Evolutionary conservation across 441 rosid genomes (phyloP), one percentile per base, ranked within the genome.

Genomic region (Viola pubescens): DNA sequence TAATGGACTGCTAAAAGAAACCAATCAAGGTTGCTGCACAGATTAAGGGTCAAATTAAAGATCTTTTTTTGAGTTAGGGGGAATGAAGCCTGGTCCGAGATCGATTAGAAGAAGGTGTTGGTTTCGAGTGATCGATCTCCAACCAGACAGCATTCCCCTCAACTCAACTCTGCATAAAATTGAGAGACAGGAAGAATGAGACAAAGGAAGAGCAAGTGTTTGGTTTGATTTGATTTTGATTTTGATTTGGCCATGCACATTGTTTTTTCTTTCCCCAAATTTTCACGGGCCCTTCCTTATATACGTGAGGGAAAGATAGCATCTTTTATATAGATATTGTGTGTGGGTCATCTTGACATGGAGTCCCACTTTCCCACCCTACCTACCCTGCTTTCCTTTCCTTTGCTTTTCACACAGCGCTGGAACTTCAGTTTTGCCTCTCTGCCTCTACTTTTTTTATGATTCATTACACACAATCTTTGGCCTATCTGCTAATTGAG

Each of bases 61-160:
- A 26, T 26, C 34, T 26, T 26, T 26, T 26, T 54, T 52, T 52
- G 8, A 62, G 87, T 80, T 82, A 79, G 60, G 89, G 85, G 91
- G 89, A 81, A 89, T 84, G 94, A 89, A 89, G 91, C 94, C 96
- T 86, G 96, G 94, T 89, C 96, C 96, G 96, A 86, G 75, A 78
- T 78, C 90, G 67, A 64, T 80, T 78, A 19, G 46, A 53, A 48
- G 50, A 54, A 50, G 63, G 48, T 5, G 10, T 1, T 7, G 6
- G 51, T 10, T 54, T 64, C 61, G 60, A 59, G 56, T n/a, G 75
- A 68, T 76, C 64, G 92, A 78, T 83, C 82, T 89, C 91, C 94
- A 82, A 81, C 89, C 94, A 86, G 85, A 77, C 94, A 80, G 82
- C 97, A 83, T 75, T 66, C 92, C 82, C 85, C 97, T 75, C 84